These are phyloP conservation scores for Penicillium olsonii DNA, from an alignment of 2,329 filamentous ascomycete genomes.

Conservation along the genomic window DNA sequence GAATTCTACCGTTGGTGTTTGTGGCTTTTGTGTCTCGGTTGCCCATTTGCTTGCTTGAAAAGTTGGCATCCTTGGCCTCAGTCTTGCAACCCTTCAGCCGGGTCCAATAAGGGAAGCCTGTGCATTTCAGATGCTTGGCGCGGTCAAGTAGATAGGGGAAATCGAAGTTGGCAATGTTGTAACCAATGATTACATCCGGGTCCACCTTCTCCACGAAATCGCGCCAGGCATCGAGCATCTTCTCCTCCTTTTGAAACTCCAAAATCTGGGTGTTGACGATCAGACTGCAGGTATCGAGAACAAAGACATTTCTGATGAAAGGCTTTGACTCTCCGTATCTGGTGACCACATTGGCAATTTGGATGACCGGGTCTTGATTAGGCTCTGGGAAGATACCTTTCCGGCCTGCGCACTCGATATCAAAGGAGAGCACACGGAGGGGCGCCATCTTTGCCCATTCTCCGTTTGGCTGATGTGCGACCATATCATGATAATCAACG, in stretches of 20 bases:
- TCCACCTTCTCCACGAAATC: slow-evolving; percentile 88
- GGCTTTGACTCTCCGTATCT: slow-evolving; percentile 93
- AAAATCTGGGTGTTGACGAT: slow-evolving; percentile 95
- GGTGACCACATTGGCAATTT: slow-evolving; percentile 96
- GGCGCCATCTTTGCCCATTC: slow-evolving; percentile 99
- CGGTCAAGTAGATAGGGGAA: slow-evolving; percentile 93
- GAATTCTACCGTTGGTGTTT: slow-evolving; percentile 90
- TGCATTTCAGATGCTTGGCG: slow-evolving; percentile 78
- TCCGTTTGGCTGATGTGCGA: slow-evolving; percentile 83
- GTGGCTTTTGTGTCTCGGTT: slow-evolving; percentile 92
- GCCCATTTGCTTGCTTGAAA: slow-evolving; percentile 98
- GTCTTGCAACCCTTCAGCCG: slow-evolving; percentile 72
- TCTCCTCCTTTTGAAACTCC: slow-evolving; percentile 75
- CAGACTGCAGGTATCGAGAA: slow-evolving; percentile 83
- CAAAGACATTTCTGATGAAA: slow-evolving; percentile 95
- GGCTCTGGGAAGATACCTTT: slow-evolving; percentile 98
- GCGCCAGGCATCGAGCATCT: slow-evolving; percentile 92
- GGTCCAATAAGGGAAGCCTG: slow-evolving; percentile 83
- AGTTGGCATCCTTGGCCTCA: slow-evolving; percentile 74
- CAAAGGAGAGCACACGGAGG: slow-evolving; percentile 87
- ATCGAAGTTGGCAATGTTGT: slow-evolving; percentile 99
- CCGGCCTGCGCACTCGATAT: slow-evolving; percentile 97
- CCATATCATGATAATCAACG: slow-evolving; percentile 77
- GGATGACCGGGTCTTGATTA: slow-evolving; percentile 88
- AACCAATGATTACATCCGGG: slow-evolving; percentile 96